Percentiles rank a stretch among this genome's conserved stretches.
Evolutionary conservation across 768 basidiomycete genomes (phyloP).

Genomic region (Boletus pseudo-olivaceus): DNA sequence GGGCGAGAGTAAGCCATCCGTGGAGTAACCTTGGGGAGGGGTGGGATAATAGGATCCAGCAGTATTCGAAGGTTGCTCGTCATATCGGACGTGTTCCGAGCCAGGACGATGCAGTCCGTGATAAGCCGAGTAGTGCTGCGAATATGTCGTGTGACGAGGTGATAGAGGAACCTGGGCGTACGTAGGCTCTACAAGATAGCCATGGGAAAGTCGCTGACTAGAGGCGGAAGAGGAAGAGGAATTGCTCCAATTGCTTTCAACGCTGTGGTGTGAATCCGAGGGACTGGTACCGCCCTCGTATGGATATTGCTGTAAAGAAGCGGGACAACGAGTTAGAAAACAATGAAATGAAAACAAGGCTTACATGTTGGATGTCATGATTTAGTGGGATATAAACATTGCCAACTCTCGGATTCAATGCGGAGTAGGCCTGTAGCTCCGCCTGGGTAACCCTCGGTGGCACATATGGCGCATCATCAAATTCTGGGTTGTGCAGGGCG

Average conservation of each 20-base stretch:
- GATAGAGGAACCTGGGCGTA: constrained; percentile 7
- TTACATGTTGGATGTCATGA: constrained; percentile 19
- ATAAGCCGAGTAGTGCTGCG: constrained; percentile 23
- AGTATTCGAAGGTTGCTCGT: constrained; percentile 8
- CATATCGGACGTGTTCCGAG: constrained; percentile 20
- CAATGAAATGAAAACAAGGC: background rate
- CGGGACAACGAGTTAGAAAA: background rate
- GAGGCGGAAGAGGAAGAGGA: constrained; percentile 24
- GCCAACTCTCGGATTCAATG: constrained; percentile 8
- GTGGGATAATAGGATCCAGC: constrained; percentile 17
- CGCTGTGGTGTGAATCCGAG: constrained; percentile 21
- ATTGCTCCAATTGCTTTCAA: constrained; percentile 27
- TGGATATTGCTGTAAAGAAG: constrained; percentile 13
- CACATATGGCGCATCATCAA: constrained; percentile 30
- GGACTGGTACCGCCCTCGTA: constrained; percentile 24
- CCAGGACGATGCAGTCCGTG: constrained; percentile 20
- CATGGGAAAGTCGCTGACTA: constrained; percentile 11
- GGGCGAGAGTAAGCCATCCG: constrained; percentile 9
- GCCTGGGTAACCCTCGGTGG: constrained; percentile 25
- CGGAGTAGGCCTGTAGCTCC: constrained; percentile 14
- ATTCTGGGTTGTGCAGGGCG: constrained; percentile 17
- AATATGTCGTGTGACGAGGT: background rate
- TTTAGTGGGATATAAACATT: constrained; percentile 9
- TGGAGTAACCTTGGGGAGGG: constrained; percentile 12
- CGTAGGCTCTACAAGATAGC: constrained; percentile 3